Conservation (phyloP, 495 filamentous ascomycete genomes). For the Trypethelium eluteriae region DNA sequence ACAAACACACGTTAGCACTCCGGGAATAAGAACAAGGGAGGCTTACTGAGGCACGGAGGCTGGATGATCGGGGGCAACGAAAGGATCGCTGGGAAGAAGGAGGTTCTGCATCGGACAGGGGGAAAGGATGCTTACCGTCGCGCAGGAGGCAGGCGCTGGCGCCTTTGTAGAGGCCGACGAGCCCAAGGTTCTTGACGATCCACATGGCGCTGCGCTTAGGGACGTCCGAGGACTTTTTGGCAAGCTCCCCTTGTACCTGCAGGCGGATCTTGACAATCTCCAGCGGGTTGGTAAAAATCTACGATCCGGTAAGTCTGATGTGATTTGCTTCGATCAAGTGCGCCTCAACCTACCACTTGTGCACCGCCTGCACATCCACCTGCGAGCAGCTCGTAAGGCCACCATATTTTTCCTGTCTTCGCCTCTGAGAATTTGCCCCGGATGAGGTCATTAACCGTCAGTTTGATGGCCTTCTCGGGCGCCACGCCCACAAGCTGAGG, state of each 20-base stretch:
- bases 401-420: conserved; percentile 65
- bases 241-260: conserved; percentile 92
- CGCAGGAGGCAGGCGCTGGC: conserved; percentile 92
- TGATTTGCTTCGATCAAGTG: background rate
- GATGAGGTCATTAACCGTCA: conserved; percentile 93
- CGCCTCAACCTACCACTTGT: conserved; percentile 71
- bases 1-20: too few relatives aligned
- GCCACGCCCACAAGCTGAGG: conserved; percentile 95
- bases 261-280: conserved; percentile 99
- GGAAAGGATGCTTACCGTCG: conserved; percentile 43
- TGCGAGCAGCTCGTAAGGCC: conserved; percentile 67
- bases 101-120: background rate
- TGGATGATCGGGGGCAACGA: background rate
- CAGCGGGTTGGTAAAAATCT: conserved; percentile 94
- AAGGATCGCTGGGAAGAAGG: too few relatives aligned
- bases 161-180: conserved; percentile 95
- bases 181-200: conserved; percentile 91
- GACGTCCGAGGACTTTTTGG: conserved; percentile 66
- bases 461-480: conserved; percentile 97
- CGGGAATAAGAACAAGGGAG: conserved; percentile 2
- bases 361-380: conserved; percentile 88
- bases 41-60: background rate
- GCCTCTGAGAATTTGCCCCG: conserved; percentile 68
- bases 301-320: conserved; percentile 1
- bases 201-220: conserved; percentile 88